phyloP scores from a whole-genome alignment of 768 basidiomycete genomes.

The Xerocomellus chrysenteron region DNA sequence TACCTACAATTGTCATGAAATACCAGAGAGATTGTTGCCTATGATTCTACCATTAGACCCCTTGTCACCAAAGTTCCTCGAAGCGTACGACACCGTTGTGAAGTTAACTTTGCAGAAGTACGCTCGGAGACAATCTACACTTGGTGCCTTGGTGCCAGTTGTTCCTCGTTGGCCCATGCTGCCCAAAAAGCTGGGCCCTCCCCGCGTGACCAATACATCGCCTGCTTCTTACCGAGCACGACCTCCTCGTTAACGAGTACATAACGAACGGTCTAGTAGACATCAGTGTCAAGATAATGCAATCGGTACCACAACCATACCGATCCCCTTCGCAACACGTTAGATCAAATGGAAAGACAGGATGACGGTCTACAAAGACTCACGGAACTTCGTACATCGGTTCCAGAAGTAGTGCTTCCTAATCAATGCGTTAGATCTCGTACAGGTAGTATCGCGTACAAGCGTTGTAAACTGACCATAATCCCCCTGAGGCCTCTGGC shows the following conservation, averaged over 20 bases:
- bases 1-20: slow-evolving; percentile 29
- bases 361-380: slow-evolving; percentile 36
- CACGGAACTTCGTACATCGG: slow-evolving; percentile 93
- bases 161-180: slow-evolving; percentile 73
- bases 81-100: neutral
- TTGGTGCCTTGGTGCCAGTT: slow-evolving; percentile 16
- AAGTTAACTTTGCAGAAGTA: neutral
- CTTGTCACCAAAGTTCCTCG: neutral
- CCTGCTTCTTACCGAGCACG: slow-evolving; percentile 59
- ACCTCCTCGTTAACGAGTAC: slow-evolving; percentile 78
- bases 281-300: slow-evolving; percentile 6
- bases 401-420: slow-evolving; percentile 83
- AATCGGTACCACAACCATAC: slow-evolving; percentile 38
- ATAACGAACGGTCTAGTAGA: slow-evolving; percentile 64
- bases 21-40: slow-evolving; percentile 21
- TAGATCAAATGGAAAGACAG: neutral
- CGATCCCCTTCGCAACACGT: slow-evolving; percentile 50
- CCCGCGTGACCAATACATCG: slow-evolving; percentile 74
- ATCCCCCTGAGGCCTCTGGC: slow-evolving; percentile 88
- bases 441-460: neutral
- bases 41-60: neutral
- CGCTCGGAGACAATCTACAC: slow-evolving; percentile 6
- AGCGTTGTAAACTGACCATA: slow-evolving; percentile 51
- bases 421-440: neutral
- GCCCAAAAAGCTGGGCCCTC: slow-evolving; percentile 72